Percentiles rank a stretch among this genome's conserved stretches.
Conservation (phyloP, 2,329 filamentous ascomycete species). For the Hypoxylon sp. region DNA sequence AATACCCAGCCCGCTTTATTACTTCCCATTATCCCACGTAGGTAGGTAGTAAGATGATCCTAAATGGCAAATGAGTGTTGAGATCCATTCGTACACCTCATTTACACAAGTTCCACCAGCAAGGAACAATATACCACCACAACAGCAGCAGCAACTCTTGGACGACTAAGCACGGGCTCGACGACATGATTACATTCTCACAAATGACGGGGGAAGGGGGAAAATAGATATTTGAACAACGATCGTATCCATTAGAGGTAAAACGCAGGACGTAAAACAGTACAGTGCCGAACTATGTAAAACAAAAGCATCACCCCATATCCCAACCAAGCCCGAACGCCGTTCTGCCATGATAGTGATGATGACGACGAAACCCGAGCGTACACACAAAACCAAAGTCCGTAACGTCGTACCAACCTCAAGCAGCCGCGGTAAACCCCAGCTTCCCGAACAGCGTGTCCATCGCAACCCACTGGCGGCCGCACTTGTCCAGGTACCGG, state of each 20-base stretch:
- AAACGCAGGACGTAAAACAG: not conserved
- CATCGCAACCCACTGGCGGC: constrained; percentile 94
- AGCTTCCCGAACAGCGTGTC: constrained; percentile 82
- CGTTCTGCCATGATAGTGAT: constrained; percentile 26
- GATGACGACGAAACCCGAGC: not conserved
- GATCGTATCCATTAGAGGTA: constrained; percentile 23
- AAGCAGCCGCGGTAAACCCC: constrained; percentile 59
- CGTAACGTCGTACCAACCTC: constrained; percentile 4
- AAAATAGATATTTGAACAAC: not conserved
- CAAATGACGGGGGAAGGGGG: not conserved
- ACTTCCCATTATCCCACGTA: too few species aligned
- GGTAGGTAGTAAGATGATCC: too few species aligned
- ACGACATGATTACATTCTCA: too few species aligned
- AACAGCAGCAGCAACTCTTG: too few species aligned
- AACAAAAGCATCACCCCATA: not conserved
- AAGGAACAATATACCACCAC: not conserved
- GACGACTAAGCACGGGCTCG: too few species aligned
- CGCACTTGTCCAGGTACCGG: constrained; percentile 88
- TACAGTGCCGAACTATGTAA: not conserved
- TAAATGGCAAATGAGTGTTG: too few species aligned
- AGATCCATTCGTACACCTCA: too few species aligned
- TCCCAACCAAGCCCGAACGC: constrained; percentile 9
- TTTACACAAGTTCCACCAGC: not conserved
- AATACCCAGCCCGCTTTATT: too few species aligned
- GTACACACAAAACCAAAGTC: not conserved